Evolutionary conservation across 2,329 filamentous ascomycete species (phyloP).

Genomic region (Ilyonectria mors-panacis): DNA sequence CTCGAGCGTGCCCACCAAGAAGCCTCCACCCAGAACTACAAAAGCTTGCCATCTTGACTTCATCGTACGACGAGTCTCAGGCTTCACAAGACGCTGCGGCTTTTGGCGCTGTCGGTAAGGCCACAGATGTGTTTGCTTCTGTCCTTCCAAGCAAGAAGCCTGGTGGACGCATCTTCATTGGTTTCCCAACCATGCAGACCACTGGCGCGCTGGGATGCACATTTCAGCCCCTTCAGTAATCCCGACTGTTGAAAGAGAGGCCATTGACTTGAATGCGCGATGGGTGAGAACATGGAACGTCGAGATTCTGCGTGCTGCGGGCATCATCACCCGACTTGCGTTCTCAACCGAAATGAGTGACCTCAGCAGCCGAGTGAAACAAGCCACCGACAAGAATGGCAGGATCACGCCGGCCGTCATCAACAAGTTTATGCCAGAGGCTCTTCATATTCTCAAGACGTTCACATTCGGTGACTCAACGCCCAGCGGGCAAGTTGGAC

Average conservation of each 20-base stretch:
- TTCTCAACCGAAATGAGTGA: slow-evolving; percentile 90
- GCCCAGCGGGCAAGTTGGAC: slow-evolving; percentile 85
- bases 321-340: slow-evolving; percentile 89
- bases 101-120: slow-evolving; percentile 65
- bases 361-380: slow-evolving; percentile 74
- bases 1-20: slow-evolving; percentile 97
- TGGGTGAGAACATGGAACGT: slow-evolving; percentile 97
- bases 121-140: slow-evolving; percentile 87
- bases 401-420: slow-evolving; percentile 76
- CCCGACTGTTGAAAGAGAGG: slow-evolving; percentile 96
- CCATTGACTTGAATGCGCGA: slow-evolving; percentile 94
- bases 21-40: slow-evolving; percentile 91
- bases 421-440: slow-evolving; percentile 79
- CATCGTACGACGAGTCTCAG: slow-evolving; percentile 86
- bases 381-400: slow-evolving; percentile 59
- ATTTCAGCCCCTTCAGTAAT: slow-evolving; percentile 97
- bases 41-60: slow-evolving; percentile 90
- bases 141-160: slow-evolving; percentile 89
- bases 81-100: slow-evolving; percentile 70
- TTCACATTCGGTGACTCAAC: slow-evolving; percentile 94
- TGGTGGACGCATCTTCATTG: slow-evolving; percentile 92
- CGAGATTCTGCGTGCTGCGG: slow-evolving; percentile 91
- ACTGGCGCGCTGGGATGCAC: slow-evolving; percentile 92
- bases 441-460: slow-evolving; percentile 86
- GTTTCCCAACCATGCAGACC: slow-evolving; percentile 97